These are phyloP conservation scores for Asterella californica DNA, from an alignment of 225 moss, liverwort and hornwort genomes.

Conservation along the genomic window DNA sequence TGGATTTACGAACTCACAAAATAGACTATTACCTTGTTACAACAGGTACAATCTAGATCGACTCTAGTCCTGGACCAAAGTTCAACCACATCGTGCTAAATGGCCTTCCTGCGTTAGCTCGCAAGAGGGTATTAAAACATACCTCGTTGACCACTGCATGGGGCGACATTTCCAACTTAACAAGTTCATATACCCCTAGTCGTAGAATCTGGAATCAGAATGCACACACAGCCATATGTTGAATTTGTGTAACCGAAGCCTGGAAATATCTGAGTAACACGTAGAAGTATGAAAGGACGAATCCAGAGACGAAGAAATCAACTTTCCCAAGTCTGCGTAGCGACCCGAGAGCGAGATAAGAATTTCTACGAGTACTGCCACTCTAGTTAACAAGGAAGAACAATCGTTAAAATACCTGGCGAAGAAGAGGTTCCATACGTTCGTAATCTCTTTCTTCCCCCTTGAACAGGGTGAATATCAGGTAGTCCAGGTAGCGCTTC, in stretches of 20 bases:
- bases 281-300: neutral
- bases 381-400: too few species aligned
- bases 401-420: constrained; percentile 60
- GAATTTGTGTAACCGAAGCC: too few species aligned
- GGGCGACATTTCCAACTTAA: constrained; percentile 68
- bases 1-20: too few species aligned
- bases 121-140: constrained; percentile 31
- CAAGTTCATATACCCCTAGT: constrained; percentile 67
- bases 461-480: constrained; percentile 68
- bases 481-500: constrained; percentile 74
- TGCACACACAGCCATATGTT: neutral
- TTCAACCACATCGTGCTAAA: too few species aligned
- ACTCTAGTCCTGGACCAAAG: too few species aligned
- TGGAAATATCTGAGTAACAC: neutral
- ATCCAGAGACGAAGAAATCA: neutral
- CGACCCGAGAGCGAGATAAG: too few species aligned
- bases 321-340: neutral
- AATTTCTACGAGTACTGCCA: too few species aligned
- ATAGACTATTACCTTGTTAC: too few species aligned
- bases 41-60: too few species aligned
- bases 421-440: constrained; percentile 77
- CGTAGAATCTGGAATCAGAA: constrained; percentile 56
- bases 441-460: constrained; percentile 65
- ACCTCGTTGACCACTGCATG: constrained; percentile 74
- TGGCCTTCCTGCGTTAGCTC: too few species aligned